These are phyloP conservation scores for Suillus subalutaceus DNA, from an alignment of 768 basidiomycete genomes.

Conservation along the genomic window DNA sequence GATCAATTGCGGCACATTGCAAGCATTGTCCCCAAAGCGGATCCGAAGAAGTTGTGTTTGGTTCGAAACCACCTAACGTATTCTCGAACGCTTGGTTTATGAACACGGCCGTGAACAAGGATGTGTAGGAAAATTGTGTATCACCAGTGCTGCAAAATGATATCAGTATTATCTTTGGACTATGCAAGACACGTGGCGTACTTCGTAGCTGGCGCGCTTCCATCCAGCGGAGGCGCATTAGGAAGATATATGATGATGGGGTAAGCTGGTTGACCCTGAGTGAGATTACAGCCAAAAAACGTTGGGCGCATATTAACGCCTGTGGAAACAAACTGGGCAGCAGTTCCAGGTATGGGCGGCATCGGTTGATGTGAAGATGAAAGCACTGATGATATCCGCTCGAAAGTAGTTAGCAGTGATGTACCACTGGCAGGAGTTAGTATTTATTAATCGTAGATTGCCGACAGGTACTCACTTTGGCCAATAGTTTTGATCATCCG, in stretches of 20 bases:
- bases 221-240: constrained; percentile 70
- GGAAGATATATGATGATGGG: constrained; percentile 78
- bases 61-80: constrained; percentile 60
- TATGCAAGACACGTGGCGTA: constrained; percentile 31
- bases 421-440: constrained; percentile 48
- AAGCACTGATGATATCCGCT: constrained; percentile 47
- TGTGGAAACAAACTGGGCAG: constrained; percentile 53
- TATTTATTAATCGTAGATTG: background rate
- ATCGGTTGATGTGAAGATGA: constrained; percentile 58
- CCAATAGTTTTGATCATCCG: constrained; percentile 62
- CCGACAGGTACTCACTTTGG: constrained; percentile 54
- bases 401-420: constrained; percentile 45
- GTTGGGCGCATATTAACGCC: constrained; percentile 71
- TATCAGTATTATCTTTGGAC: constrained; percentile 11
- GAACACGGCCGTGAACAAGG: constrained; percentile 55
- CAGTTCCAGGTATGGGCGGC: constrained; percentile 61
- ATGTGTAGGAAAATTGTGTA: constrained; percentile 62
- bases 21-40: constrained; percentile 56
- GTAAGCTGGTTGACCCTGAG: constrained; percentile 50
- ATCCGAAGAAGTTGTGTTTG: constrained; percentile 60
- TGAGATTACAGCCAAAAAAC: constrained; percentile 79
- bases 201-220: constrained; percentile 68
- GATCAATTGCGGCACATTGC: constrained; percentile 65
- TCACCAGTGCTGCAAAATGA: constrained; percentile 49
- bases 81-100: constrained; percentile 63